Conservation (phyloP, 2,329 filamentous ascomycete genomes). For the Aaosphaeria arxii region DNA sequence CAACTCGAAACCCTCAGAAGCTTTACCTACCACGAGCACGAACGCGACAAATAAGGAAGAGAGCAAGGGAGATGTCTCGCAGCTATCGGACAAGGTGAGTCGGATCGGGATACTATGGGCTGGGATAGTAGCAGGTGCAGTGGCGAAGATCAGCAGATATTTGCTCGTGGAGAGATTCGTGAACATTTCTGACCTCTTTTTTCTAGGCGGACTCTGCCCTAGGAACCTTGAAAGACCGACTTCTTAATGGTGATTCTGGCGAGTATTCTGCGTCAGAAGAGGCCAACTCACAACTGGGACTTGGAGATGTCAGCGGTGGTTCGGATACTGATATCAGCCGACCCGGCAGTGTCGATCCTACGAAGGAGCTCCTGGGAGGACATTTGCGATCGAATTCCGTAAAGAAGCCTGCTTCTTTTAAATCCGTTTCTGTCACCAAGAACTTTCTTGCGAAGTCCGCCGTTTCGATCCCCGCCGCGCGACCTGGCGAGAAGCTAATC, state of each 20-base stretch:
- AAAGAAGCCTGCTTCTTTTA: slow-evolving; percentile 78
- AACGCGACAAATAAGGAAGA: slow-evolving; percentile 20
- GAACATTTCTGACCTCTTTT: too few species aligned
- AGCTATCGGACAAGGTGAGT: slow-evolving; percentile 13
- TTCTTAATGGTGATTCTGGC: slow-evolving; percentile 35
- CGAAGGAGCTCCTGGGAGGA: slow-evolving; percentile 56
- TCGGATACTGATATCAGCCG: slow-evolving; percentile 74
- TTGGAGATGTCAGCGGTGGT: slow-evolving; percentile 68
- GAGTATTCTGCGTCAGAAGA: slow-evolving; percentile 31
- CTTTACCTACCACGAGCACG: slow-evolving; percentile 37
- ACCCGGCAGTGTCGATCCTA: slow-evolving; percentile 50
- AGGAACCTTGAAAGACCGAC: background rate
- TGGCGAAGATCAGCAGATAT: too few species aligned
- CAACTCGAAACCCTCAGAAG: slow-evolving; percentile 20
- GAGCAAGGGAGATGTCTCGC: slow-evolving; percentile 12
- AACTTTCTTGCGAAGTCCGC: slow-evolving; percentile 75
- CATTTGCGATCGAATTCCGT: slow-evolving; percentile 59
- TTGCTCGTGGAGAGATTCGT: too few species aligned
- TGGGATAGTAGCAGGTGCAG: too few species aligned
- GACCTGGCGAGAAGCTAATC: slow-evolving; percentile 55
- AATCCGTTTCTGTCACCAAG: slow-evolving; percentile 81
- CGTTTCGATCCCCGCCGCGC: slow-evolving; percentile 50
- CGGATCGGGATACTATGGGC: slow-evolving; percentile 3
- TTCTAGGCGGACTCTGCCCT: too few species aligned
- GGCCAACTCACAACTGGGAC: slow-evolving; percentile 30